Percentiles rank a stretch among this genome's conserved stretches.
Conservation (phyloP, 306 rosid species). For the Cyclanthera cordifolia region DNA sequence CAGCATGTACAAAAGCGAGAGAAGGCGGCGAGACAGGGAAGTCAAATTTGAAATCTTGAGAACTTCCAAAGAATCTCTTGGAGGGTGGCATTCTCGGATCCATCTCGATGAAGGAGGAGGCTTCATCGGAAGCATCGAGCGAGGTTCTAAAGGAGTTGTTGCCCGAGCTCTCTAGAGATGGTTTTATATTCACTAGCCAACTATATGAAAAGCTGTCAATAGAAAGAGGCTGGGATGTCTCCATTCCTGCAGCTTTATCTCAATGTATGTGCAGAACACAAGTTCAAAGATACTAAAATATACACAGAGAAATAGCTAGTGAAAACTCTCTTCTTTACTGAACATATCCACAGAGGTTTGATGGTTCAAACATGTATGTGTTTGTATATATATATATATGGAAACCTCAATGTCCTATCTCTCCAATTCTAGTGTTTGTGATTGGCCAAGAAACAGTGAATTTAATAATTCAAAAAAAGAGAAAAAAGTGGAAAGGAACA, state of each 20-base stretch:
- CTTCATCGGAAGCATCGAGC: constrained; percentile 64
- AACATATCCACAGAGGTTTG: constrained; percentile 23
- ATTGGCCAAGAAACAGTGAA: constrained; percentile 62
- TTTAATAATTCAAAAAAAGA: constrained; percentile 41
- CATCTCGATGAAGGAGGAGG: constrained; percentile 94
- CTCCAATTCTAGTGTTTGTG: constrained; percentile 63
- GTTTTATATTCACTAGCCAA: constrained; percentile 84
- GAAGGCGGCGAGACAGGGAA: constrained; percentile 57
- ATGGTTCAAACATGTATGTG: neutral
- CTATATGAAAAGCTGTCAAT: constrained; percentile 91
- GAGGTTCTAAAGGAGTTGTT: constrained; percentile 47
- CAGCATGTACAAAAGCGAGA: constrained; percentile 68
- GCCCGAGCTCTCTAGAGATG: constrained; percentile 62
- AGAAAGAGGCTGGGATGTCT: constrained; percentile 71
- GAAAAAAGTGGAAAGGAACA: constrained; percentile 30
- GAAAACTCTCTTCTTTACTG: constrained; percentile 24
- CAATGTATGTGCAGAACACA: constrained; percentile 12
- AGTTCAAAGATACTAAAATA: constrained; percentile 10
- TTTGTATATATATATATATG: constrained; percentile 12
- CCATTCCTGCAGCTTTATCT: constrained; percentile 42
- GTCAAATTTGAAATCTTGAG: constrained; percentile 81
- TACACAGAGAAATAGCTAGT: constrained; percentile 16
- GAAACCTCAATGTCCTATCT: constrained; percentile 34
- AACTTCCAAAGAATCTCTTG: constrained; percentile 57
- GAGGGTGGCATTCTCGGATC: constrained; percentile 92